These are phyloP conservation scores for Furcasterigmium sp. DNA, from an alignment of 2,329 filamentous ascomycete species.

Conservation along the genomic window DNA sequence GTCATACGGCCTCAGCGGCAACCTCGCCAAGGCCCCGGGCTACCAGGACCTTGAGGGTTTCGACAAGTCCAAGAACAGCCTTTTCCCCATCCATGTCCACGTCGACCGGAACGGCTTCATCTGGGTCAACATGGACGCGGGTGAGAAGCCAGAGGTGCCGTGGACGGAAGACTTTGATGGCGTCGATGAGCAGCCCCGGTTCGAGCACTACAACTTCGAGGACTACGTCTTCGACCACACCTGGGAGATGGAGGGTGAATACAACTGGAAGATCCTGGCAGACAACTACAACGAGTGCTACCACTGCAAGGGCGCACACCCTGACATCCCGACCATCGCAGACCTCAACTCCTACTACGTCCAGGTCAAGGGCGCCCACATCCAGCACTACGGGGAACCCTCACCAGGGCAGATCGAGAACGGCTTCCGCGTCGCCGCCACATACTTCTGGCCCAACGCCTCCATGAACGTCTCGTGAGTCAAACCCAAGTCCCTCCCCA, in stretches of 20 bases:
- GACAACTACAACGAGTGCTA: slow-evolving; percentile 47
- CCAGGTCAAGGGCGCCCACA: slow-evolving; percentile 23
- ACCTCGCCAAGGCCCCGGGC: slow-evolving; percentile 34
- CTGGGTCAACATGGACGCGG: slow-evolving; percentile 43
- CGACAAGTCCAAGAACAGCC: slow-evolving; percentile 27
- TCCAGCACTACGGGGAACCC: slow-evolving; percentile 30
- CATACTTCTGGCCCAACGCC: slow-evolving; percentile 46
- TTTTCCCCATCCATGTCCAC: slow-evolving; percentile 33
- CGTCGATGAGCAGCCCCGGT: slow-evolving; percentile 16
- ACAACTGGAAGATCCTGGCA: slow-evolving; percentile 34
- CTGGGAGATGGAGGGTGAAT: slow-evolving; percentile 26
- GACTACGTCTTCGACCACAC: slow-evolving; percentile 21
- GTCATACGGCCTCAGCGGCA: slow-evolving; percentile 36
- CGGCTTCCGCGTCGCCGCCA: slow-evolving; percentile 39
- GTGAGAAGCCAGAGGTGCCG: slow-evolving; percentile 24
- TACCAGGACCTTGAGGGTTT: slow-evolving; percentile 32
- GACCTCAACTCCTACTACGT: slow-evolving; percentile 38
- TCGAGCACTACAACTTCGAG: slow-evolving; percentile 16
- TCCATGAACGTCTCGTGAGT: slow-evolving; percentile 46
- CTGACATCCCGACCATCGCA: slow-evolving; percentile 35
- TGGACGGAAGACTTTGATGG: slow-evolving; percentile 36
- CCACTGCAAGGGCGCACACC: slow-evolving; percentile 43
- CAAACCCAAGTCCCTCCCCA: background rate
- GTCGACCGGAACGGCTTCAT: slow-evolving; percentile 40
- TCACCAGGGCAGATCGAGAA: slow-evolving; percentile 29